These are phyloP conservation scores for Scenedesmus sp. DNA, from an alignment of 163 green algal genomes.

Conservation along the genomic window DNA sequence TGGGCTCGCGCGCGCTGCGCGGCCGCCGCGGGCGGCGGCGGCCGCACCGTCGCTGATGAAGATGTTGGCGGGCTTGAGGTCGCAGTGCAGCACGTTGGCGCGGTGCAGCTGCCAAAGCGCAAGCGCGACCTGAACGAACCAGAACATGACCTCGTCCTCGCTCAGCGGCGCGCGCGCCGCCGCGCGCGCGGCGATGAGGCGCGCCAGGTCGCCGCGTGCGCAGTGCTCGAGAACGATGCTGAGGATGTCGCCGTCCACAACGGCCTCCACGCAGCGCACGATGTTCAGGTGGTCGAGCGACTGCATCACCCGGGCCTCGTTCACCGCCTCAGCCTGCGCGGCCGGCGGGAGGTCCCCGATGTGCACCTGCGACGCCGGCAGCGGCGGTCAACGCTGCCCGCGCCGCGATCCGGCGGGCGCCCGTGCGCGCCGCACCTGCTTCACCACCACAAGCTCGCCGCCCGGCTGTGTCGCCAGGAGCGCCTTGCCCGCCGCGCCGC, in stretches of 20 bases:
- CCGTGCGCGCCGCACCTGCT: conserved; percentile 57
- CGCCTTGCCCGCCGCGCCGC: conserved; percentile 5
- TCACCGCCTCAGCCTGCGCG: conserved; percentile 51
- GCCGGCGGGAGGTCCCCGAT: conserved; percentile 51
- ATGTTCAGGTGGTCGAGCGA: conserved; percentile 72
- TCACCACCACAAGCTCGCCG: conserved; percentile 55
- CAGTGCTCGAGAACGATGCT: conserved; percentile 69
- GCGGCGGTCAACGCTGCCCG: background rate
- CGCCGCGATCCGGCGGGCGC: too few species aligned
- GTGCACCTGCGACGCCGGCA: conserved; percentile 21
- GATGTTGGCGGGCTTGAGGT: conserved; percentile 81
- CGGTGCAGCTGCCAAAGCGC: conserved; percentile 72
- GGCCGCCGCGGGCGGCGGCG: too few species aligned
- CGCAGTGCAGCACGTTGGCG: conserved; percentile 72
- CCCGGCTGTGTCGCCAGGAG: conserved; percentile 27
- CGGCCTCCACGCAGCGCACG: conserved; percentile 61
- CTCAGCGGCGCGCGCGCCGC: conserved; percentile 54
- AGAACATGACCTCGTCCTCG: conserved; percentile 73
- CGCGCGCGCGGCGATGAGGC: conserved; percentile 54
- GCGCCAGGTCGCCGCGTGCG: conserved; percentile 54
- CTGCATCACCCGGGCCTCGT: conserved; percentile 59
- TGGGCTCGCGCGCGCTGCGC: too few species aligned
- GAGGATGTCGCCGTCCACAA: conserved; percentile 48
- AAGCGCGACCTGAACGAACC: conserved; percentile 73
- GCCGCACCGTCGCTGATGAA: conserved; percentile 70